Percentiles rank a stretch among this genome's conserved stretches.
phyloP scores from a whole-genome alignment of 345 rosid species.

The Atalantia buxifolia region DNA sequence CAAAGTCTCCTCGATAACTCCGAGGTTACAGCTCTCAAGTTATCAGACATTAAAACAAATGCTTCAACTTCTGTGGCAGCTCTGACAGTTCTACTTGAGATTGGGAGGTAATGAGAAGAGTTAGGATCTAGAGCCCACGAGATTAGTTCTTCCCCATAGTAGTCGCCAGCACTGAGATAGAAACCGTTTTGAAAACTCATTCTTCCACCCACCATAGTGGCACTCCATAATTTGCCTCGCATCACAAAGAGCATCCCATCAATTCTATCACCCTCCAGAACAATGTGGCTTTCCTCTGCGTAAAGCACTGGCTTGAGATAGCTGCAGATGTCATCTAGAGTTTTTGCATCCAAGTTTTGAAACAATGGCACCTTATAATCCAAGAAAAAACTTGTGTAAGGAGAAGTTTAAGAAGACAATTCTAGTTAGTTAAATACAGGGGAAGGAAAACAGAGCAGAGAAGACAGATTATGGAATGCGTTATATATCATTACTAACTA shows the following conservation, averaged over 20 bases:
- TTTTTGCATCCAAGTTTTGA: slow-evolving; percentile 78
- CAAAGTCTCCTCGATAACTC: slow-evolving; percentile 68
- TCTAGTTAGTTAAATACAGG: background rate
- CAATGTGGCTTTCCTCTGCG: slow-evolving; percentile 79
- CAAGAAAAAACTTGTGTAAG: background rate
- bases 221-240: slow-evolving; percentile 77
- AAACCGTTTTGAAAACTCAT: slow-evolving; percentile 73
- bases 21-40: slow-evolving; percentile 77
- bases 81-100: slow-evolving; percentile 75
- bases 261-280: slow-evolving; percentile 86
- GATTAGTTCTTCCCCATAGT: slow-evolving; percentile 89
- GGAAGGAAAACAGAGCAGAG: background rate
- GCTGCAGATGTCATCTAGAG: slow-evolving; percentile 83
- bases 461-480: background rate
- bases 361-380: slow-evolving; percentile 72
- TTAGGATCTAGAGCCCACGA: slow-evolving; percentile 94
- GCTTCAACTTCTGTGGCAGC: slow-evolving; percentile 85
- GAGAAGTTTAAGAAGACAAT: background rate
- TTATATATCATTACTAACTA: too few relatives aligned
- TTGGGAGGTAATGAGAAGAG: slow-evolving; percentile 71
- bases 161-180: slow-evolving; percentile 75
- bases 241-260: slow-evolving; percentile 91
- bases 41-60: slow-evolving; percentile 73
- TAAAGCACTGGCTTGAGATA: slow-evolving; percentile 76
- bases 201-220: slow-evolving; percentile 82